These are phyloP conservation scores for Blastobotrys americana DNA, from an alignment of 805 yeast genomes.

Conservation along the genomic window DNA sequence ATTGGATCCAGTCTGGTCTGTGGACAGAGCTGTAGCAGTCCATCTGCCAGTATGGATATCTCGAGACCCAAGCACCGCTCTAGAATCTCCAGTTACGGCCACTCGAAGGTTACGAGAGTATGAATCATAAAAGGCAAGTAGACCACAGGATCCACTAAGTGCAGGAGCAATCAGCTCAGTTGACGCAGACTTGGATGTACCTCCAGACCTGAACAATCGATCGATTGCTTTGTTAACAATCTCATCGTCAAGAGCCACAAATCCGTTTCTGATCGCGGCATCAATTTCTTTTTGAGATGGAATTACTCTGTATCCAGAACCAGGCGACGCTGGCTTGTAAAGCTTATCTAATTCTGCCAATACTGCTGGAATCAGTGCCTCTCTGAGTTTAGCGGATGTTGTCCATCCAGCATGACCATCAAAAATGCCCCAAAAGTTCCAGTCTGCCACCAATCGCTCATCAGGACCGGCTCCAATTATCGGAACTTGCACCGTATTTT, in stretches of 20 bases:
- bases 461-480: constrained; percentile 25
- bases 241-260: constrained; percentile 75
- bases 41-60: constrained; percentile 55
- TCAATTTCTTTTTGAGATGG: constrained; percentile 63
- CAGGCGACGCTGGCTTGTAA: constrained; percentile 44
- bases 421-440: constrained; percentile 92
- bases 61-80: constrained; percentile 73
- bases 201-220: constrained; percentile 56
- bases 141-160: constrained; percentile 89
- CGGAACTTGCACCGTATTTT: constrained; percentile 61
- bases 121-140: constrained; percentile 80
- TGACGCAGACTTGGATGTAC: constrained; percentile 44
- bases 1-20: constrained; percentile 93
- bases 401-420: constrained; percentile 98
- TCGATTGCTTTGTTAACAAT: constrained; percentile 71
- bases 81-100: constrained; percentile 94
- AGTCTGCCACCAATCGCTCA: constrained; percentile 39
- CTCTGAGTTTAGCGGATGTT: constrained; percentile 79
- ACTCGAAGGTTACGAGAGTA: constrained; percentile 64
- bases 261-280: constrained; percentile 73
- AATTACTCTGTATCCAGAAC: constrained; percentile 39
- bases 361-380: constrained; percentile 69
- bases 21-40: constrained; percentile 80
- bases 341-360: constrained; percentile 62
- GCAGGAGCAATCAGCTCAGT: constrained; percentile 84